A percentile compares a stretch with the other conserved stretches of the same genome.
phyloP scores from a whole-genome alignment of 176 grass and related monocot species.

The Leersia perrieri region DNA sequence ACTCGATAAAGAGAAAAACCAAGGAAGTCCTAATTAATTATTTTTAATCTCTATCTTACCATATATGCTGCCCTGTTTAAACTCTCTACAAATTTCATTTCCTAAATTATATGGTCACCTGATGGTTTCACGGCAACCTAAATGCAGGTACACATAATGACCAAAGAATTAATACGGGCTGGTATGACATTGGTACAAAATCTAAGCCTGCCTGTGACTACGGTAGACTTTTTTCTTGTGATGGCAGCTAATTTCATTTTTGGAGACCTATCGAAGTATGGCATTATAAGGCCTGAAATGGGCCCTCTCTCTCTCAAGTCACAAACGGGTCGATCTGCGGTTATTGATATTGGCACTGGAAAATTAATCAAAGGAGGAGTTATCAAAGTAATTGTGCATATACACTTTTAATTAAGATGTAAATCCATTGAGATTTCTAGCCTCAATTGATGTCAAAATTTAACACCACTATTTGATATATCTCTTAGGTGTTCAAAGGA shows the following conservation, averaged over 20 bases:
- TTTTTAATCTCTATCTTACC: not conserved
- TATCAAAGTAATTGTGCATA: conserved; percentile 27
- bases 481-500: not conserved
- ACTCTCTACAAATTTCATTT: not conserved
- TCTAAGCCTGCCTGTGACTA: not conserved
- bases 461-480: not conserved
- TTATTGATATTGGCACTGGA: conserved; percentile 44
- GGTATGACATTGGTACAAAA: conserved; percentile 36
- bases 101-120: not conserved
- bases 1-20: too few relatives aligned
- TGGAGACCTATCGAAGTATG: conserved; percentile 46
- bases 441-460: not conserved
- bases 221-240: conserved; percentile 32
- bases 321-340: conserved; percentile 8
- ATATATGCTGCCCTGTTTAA: not conserved
- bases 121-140: not conserved
- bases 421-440: not conserved
- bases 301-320: conserved; percentile 40
- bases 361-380: conserved; percentile 33
- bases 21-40: too few relatives aligned
- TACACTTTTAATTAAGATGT: not conserved
- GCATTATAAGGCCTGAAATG: conserved; percentile 38
- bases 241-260: conserved; percentile 16
- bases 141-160: conserved; percentile 44
- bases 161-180: conserved; percentile 40